A percentile compares a stretch with the other conserved stretches of the same genome.
phyloP scores from a whole-genome alignment of 1,139 yeast genomes.

The Pichia norvegensis region DNA sequence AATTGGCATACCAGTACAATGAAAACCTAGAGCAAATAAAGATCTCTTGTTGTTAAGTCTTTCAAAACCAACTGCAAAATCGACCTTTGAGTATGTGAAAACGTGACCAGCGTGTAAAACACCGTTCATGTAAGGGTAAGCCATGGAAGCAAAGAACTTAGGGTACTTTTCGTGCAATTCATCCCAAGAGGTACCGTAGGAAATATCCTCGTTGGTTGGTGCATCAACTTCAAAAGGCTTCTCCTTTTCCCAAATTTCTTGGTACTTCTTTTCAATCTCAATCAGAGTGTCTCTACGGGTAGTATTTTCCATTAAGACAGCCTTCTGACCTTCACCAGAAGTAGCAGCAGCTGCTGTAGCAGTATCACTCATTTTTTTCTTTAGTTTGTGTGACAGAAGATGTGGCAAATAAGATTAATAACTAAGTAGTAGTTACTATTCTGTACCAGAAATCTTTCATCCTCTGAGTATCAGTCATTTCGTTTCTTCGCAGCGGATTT shows the following conservation, averaged over 20 bases:
- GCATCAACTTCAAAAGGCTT: constrained; percentile 83
- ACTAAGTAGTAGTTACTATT: too few species aligned
- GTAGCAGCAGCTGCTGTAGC: constrained; percentile 9
- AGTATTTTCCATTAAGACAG: constrained; percentile 38
- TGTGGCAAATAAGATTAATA: background rate
- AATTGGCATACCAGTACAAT: constrained; percentile 99
- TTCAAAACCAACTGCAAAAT: constrained; percentile 89
- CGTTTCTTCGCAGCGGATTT: too few species aligned
- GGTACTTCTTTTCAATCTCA: constrained; percentile 85
- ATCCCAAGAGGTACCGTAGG: constrained; percentile 42
- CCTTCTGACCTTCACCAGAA: constrained; percentile 16
- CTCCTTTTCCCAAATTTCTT: constrained; percentile 78
- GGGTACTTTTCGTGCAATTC: constrained; percentile 76
- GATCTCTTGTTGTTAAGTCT: constrained; percentile 93
- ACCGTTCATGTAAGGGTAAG: constrained; percentile 99
- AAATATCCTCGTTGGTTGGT: constrained; percentile 61
- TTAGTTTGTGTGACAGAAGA: background rate
- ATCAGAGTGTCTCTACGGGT: constrained; percentile 90
- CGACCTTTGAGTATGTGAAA: constrained; percentile 91
- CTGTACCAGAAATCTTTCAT: too few species aligned
- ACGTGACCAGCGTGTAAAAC: constrained; percentile 96
- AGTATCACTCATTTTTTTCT: constrained; percentile 19
- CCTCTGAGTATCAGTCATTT: background rate
- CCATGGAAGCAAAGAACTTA: constrained; percentile 89
- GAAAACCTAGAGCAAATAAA: constrained; percentile 94